Evolutionary conservation across 1,284 basidiomycete species (phyloP), one percentile per base, ranked within the genome.

Genomic region (Mycosarcoma maydis): DNA sequence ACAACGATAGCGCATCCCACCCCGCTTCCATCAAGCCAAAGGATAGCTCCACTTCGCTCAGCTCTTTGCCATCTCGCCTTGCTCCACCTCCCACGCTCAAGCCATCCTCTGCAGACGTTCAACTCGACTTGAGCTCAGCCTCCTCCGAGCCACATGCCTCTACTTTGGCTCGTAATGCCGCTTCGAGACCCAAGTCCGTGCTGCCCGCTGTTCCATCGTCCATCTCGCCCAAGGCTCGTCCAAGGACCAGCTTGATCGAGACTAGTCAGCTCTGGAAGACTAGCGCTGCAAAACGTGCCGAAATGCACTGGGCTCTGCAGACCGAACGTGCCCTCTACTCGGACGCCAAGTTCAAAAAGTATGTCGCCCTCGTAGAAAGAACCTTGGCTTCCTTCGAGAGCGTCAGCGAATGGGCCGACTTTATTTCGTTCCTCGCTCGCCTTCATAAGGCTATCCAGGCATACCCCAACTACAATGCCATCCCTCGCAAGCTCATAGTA

Each of bases 321-420:
- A 73, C 67, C 17, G 80, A 81, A 45, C 68, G 72, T 16, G 69
- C 79, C 3, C 62, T 82, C 30, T 67, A 74, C 26, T 59, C 71
- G 17, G 95, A 98, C 83, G 89, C 91, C n/a, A 94, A 94, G 82
- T 98, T 90, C 85, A 93, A 92, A 85, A 97, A 97, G 84, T 98
- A 94, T 83, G 86, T 90, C 0, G 87, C 90, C 49, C 89, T 92
- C 74, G 90, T 99, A 48, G 96, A 98, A 81, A 90, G 90, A 82
- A 92, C 91, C 68, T 85, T 99, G 24, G 90, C 90, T 69, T 90
- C 92, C 1, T 98, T 99, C 77, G 94, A 98, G 81, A 92, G 88
- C 80, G 92, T 98, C 62, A 92, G 95, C 64, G 96, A 99, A 85
- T 99, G 96, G 96, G 95, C 96, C 57, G 96, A 99, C 85, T 98